These are phyloP conservation scores for Coniochaeta sp. DNA, from an alignment of 2,329 filamentous ascomycete species.

Conservation along the genomic window DNA sequence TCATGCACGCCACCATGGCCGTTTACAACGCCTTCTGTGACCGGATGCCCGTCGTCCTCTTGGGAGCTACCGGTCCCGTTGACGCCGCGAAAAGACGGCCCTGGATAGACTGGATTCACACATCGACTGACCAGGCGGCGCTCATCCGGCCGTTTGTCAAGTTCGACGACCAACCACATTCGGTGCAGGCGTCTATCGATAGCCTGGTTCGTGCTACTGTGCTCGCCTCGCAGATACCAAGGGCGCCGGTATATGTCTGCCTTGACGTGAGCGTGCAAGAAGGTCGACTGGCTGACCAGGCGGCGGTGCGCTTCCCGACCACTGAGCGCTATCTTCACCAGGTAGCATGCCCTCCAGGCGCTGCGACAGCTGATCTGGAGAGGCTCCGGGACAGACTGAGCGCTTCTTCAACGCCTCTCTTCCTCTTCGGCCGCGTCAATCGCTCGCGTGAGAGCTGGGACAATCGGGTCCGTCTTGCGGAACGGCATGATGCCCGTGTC, in stretches of 20 bases:
- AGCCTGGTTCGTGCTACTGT: conserved; percentile 1
- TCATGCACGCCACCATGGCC: conserved; percentile 6
- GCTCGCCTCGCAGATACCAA: neutral
- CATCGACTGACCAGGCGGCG: conserved; percentile 3
- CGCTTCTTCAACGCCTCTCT: neutral
- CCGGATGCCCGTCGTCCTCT: conserved; percentile 2
- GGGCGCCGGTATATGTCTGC: conserved; percentile 4
- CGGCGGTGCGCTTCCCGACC: neutral
- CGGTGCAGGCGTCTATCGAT: conserved; percentile 3
- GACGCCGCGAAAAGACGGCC: conserved; percentile 5
- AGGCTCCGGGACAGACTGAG: neutral
- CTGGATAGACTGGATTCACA: conserved; percentile 7
- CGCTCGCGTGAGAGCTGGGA: conserved; percentile 4
- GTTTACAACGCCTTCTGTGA: conserved; percentile 7
- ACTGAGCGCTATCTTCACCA: conserved; percentile 1
- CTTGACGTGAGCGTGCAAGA: conserved; percentile 6
- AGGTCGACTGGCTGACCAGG: neutral
- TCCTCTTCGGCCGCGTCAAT: conserved; percentile 4
- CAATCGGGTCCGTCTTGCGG: conserved; percentile 2
- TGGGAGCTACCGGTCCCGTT: conserved; percentile 3
- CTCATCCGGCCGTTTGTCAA: conserved; percentile 5
- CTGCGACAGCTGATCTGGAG: neutral
- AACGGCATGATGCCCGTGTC: conserved; percentile 2
- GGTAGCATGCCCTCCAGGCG: neutral
- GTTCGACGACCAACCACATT: conserved; percentile 6